A percentile compares a stretch with the other conserved stretches of the same genome.
Evolutionary conservation across 192 early-diverging fungal genomes (phyloP).

Genomic region (Coemansia nantahalensis): DNA sequence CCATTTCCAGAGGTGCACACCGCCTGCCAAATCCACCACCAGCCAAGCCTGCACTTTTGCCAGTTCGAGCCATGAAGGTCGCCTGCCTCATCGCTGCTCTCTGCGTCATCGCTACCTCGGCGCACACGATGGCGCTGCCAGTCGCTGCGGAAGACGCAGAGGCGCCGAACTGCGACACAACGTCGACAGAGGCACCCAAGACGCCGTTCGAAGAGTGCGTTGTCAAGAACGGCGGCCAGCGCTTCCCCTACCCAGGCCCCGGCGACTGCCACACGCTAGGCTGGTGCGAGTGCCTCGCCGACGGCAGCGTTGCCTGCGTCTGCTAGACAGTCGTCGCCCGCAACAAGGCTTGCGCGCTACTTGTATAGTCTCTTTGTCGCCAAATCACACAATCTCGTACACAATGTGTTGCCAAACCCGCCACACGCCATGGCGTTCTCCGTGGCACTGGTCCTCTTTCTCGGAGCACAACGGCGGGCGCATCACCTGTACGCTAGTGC

Average conservation of each 20-base stretch:
- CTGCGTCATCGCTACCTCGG: slow-evolving; percentile 1
- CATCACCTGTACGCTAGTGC: too few relatives aligned
- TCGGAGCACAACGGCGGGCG: too few relatives aligned
- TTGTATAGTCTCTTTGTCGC: too few relatives aligned
- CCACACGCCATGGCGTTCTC: too few relatives aligned
- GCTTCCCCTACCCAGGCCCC: slow-evolving; percentile 37
- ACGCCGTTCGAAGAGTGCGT: slow-evolving; percentile 37
- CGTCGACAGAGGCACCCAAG: not conserved
- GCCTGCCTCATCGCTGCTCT: not conserved
- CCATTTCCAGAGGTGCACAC: too few relatives aligned
- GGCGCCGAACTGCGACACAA: too few relatives aligned
- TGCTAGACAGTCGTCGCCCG: slow-evolving; percentile 33
- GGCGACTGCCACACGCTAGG: slow-evolving; percentile 43
- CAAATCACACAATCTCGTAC: too few relatives aligned
- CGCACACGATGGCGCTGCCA: slow-evolving; percentile 5
- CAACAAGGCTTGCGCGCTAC: too few relatives aligned
- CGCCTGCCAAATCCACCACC: too few relatives aligned
- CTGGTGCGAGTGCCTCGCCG: slow-evolving; percentile 26
- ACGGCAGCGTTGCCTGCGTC: slow-evolving; percentile 37
- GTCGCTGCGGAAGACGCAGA: slow-evolving; percentile 5
- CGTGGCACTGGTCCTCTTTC: too few relatives aligned
- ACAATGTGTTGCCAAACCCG: too few relatives aligned
- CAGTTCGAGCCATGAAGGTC: slow-evolving; percentile 5
- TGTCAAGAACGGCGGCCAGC: slow-evolving; percentile 26
- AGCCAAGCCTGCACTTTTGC: not conserved